Base-by-base conservation (phyloP, 345 rosid genomes). In the Eucalyptus grandis region DNA sequence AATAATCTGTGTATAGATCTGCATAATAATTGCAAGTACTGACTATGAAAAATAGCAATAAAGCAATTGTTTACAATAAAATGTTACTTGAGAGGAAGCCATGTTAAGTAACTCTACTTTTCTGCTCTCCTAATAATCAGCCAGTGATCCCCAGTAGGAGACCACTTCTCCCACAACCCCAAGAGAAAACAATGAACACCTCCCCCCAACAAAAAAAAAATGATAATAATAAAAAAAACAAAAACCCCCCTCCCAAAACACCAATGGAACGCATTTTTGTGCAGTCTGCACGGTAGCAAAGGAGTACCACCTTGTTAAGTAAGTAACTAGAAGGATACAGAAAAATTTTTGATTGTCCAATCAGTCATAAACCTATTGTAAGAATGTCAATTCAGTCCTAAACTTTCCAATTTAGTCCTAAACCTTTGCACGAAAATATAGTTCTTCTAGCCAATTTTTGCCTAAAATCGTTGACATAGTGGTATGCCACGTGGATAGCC, bases 1-100 rank as follows among this genome's bases (percentile, higher is more conserved):
- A 69, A 89, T 90, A 62, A 91, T 22, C 60, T 86, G 77, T 50
- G 89, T 87, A 72, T 93, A 93, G 34, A 91, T 90, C 94, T 93
- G 92, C 82, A 88, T 49, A 26, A 89, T 27, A 86, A 43, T 37
- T 72, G 88, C 40, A 62, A 49, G 31, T 34, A 31, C 77, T 34
- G 34, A 44, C 6, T 37, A 62, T 58, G 9, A 49, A 62, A 49
- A 82, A 17, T 31, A 56, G 49, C 16, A 62, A 89, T 51, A 60
- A 83, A 86, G 24, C n/a, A 58, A 51, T 21, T 40, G 30, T 37
- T 34, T 77, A 77, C 30, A 77, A 37, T 21, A 37, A 37, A 37
- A 11, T 5, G 81, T 34, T 34, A 69, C 81, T 69, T 69, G 44
- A 69, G 24, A 69, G 81, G 44, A 77, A 77, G 46, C 27, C 83